Evolutionary conservation across 257 asterid species (phyloP), one percentile per base, ranked within the genome.

Genomic region (Catharanthus roseus): DNA sequence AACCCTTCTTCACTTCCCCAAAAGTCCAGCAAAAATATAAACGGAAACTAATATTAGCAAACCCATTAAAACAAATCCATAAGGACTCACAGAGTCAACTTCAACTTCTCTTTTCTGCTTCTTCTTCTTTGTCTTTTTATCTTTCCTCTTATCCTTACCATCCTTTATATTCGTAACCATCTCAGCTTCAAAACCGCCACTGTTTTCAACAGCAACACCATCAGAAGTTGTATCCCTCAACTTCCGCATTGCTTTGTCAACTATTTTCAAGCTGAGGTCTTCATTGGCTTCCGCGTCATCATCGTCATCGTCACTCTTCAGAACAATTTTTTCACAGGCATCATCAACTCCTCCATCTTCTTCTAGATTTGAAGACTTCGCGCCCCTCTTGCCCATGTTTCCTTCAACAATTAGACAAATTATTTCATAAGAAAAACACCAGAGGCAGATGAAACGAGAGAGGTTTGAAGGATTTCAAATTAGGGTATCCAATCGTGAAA

Each of bases 271-370:
- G 72, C 92, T 93, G 38, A 91, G 86, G 72, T 93, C 98, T 53
- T 85, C 98, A 64, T 91, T 88, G 6, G 95, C 97, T 79, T 89
- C 98, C 8, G 55, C 85, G 41, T 89, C 92, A 18, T 87, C 82
- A 12, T 72, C 78, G n/a, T 50, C 71, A 1, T 60, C 70, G 47
- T 50, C 88, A n/a, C 67, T 75, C 57, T 36, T 73, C 13, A 39
- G 64, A 28, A 71, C 71, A 41, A 45, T 81, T 63, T 13, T 3
- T 42, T 75, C 67, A 11, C 31, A 11, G 16, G 51, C 29, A 63
- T 67, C 60, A 58, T 79, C 65, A 73, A 64, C 75, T 66, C 75
- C 74, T 23, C 44, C 68, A 42, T 77, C 81, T 69, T 85, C 85
- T 39, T 80, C 83, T 1, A 23, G 88, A 71, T 11, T 51, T 82